Percentiles rank a stretch among this genome's conserved stretches.
These are phyloP conservation scores for Kodamaea kakaduensis DNA, from an alignment of 805 yeast species.

Conservation along the genomic window DNA sequence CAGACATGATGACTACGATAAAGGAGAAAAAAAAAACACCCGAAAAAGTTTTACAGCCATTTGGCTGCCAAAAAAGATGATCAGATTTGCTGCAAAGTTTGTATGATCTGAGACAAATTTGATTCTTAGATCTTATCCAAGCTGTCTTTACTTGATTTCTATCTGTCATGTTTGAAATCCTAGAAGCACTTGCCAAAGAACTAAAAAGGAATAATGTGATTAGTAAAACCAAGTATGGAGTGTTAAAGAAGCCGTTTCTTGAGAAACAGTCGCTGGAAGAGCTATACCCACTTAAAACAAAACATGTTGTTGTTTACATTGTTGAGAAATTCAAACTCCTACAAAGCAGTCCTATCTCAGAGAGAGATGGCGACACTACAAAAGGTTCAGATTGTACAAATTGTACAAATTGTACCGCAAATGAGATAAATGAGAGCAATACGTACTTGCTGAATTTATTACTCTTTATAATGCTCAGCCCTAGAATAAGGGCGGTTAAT, in stretches of 20 bases:
- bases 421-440: no score
- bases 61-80: slow-evolving; percentile 3
- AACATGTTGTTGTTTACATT: not conserved
- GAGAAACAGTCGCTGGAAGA: not conserved
- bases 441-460: not conserved
- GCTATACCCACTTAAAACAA: not conserved
- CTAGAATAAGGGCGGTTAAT: not conserved
- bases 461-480: not conserved
- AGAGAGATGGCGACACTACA: no score
- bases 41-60: slow-evolving; percentile 1
- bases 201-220: not conserved
- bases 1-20: slow-evolving; percentile 1
- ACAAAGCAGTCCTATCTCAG: no score
- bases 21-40: not conserved
- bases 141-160: no score
- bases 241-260: not conserved
- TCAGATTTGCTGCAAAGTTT: no score
- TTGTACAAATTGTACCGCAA: no score
- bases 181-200: not conserved
- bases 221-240: not conserved
- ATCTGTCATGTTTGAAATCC: not conserved
- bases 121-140: no score
- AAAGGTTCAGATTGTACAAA: no score
- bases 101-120: no score
- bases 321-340: not conserved